Evolutionary conservation across 306 rosid genomes (phyloP), one percentile per base, ranked within the genome.

Genomic region (Pachyrhizus erosus): DNA sequence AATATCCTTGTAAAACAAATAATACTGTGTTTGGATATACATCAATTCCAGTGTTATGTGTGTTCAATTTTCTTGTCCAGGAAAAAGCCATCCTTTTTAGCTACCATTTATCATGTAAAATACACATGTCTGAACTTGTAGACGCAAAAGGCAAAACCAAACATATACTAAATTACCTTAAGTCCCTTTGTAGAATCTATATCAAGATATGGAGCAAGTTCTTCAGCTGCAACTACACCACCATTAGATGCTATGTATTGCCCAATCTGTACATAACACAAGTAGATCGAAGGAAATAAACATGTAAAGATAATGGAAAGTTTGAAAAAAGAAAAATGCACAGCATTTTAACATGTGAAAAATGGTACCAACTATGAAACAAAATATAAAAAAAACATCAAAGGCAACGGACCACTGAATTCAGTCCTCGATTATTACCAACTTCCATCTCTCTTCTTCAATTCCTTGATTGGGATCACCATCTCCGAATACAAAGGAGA

Each of bases 381-480:
- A 43, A 62, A 23, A 23, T 37, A 24, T n/a, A 70, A 8, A 61
- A 76, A 85, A 74, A 46, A 64, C 77, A 80, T 58, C 79, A 81
- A 90, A 84, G 85, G 93, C 94, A 92, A 96, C 93, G 86, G 94
- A 93, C 96, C 93, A 91, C 97, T 86, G 85, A 91, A 89, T 85
- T 89, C 86, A 91, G 94, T 88, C 91, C 97, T 85, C 91, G 83
- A 92, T 85, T 89, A 96, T 92, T 96, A 96, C 99, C 99, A 96
- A 96, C 98, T 93, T 96, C 99, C 99, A 96, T 90, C 99, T 93
- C 93, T 96, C 98, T 91, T 96, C 99, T 93, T 96, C 99, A 31
- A 93, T 93, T 93, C 97, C 99, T 96, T 93, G 97, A 94, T 96
- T 96, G 43, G 99, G 99, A 91, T 96, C 98, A 67, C 99, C 99